Conservation (phyloP, 2,329 filamentous ascomycete genomes). For the Exophiala viscosa region DNA sequence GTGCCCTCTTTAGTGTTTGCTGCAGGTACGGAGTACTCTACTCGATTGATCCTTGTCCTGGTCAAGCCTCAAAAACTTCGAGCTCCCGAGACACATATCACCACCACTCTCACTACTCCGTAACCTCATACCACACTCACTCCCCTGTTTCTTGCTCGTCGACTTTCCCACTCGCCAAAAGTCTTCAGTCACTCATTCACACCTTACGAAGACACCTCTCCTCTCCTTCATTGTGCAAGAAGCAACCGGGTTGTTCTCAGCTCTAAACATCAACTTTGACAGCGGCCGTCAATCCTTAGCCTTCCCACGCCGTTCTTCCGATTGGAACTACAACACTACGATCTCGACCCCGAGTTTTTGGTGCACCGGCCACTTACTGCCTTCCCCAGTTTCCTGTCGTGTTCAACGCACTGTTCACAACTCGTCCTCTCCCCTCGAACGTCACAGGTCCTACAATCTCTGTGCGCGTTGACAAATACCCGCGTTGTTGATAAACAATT, state of each 20-base stretch:
- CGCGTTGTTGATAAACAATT: slow-evolving; percentile 14
- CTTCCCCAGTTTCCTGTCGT: neutral
- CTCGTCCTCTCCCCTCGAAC: slow-evolving; percentile 7
- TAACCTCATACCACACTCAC: neutral
- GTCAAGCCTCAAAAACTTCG: neutral
- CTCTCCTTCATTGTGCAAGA: neutral
- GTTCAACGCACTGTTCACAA: slow-evolving; percentile 18
- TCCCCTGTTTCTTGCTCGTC: neutral
- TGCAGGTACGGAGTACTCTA: neutral
- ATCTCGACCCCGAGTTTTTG: neutral
- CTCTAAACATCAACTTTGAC: slow-evolving; percentile 2
- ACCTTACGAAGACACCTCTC: neutral
- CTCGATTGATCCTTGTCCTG: neutral
- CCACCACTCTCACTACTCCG: neutral
- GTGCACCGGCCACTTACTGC: neutral
- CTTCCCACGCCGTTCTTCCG: neutral
- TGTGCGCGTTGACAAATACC: slow-evolving; percentile 20
- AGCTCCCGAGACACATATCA: neutral
- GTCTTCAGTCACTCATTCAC: neutral
- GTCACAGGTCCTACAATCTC: slow-evolving; percentile 13
- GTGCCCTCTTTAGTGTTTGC: neutral
- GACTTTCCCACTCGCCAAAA: neutral
- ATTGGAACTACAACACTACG: neutral
- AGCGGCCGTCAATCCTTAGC: slow-evolving; percentile 6
- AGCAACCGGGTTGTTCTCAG: neutral